These are phyloP conservation scores for Exutisphaerella laricina DNA, from an alignment of 2,329 filamentous ascomycete genomes.

Conservation along the genomic window DNA sequence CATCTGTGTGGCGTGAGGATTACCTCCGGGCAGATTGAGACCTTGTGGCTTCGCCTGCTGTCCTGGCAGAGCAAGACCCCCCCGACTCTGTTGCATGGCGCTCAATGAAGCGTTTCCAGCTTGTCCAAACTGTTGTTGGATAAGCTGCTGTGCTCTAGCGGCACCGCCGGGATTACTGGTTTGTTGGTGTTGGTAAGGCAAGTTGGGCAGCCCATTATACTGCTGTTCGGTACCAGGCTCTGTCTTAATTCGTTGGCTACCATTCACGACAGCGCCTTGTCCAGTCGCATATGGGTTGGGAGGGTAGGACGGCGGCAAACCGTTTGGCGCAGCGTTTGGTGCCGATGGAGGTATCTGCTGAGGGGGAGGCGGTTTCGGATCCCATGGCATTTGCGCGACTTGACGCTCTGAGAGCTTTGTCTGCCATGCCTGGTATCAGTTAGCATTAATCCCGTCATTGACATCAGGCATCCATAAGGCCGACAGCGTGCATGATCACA, in stretches of 20 bases:
- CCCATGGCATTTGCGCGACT: conserved; percentile 91
- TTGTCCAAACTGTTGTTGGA: conserved; percentile 55
- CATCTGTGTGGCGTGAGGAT: conserved; percentile 24
- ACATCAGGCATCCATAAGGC: conserved; percentile 10
- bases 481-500: neutral
- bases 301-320: conserved; percentile 20
- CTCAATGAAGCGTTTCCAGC: conserved; percentile 62
- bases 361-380: conserved; percentile 64
- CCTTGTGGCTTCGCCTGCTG: conserved; percentile 31
- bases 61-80: conserved; percentile 31
- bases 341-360: conserved; percentile 21
- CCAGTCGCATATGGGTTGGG: conserved; percentile 12
- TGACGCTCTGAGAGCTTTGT: conserved; percentile 77
- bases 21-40: conserved; percentile 33
- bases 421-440: conserved; percentile 73
- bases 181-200: conserved; percentile 23
- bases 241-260: conserved; percentile 47
- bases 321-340: conserved; percentile 19
- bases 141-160: conserved; percentile 48
- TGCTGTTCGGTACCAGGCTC: conserved; percentile 42
- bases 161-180: conserved; percentile 32
- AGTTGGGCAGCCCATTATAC: conserved; percentile 27
- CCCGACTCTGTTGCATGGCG: conserved; percentile 45
- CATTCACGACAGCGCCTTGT: conserved; percentile 35
- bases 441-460: conserved; percentile 70